A percentile compares a stretch with the other conserved stretches of the same genome.
These are phyloP conservation scores for Gynandropsis gynandra DNA, from an alignment of 345 rosid species.

Conservation along the genomic window DNA sequence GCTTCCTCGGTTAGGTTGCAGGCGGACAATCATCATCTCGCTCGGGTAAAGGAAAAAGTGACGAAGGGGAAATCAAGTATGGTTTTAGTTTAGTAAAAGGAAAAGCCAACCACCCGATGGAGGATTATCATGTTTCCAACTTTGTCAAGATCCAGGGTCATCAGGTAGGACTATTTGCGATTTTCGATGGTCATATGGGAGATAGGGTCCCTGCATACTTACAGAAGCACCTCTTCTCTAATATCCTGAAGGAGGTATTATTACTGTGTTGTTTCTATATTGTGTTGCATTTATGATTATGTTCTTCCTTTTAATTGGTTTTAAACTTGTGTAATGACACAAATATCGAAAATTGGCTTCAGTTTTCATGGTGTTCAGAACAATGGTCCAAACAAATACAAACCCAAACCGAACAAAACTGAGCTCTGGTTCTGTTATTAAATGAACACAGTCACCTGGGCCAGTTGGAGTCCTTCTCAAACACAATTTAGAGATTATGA, in stretches of 20 bases:
- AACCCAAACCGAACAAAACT: no score
- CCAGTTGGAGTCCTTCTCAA: no score
- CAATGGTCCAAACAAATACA: no score
- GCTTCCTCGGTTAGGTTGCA: conserved; percentile 28
- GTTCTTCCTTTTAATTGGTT: neutral
- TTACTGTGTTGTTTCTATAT: neutral
- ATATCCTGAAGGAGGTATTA: conserved; percentile 64
- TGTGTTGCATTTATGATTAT: neutral
- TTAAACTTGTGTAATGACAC: conserved; percentile 1
- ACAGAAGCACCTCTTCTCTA: conserved; percentile 58
- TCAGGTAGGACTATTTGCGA: conserved; percentile 66
- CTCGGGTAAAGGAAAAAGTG: conserved; percentile 64
- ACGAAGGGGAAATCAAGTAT: conserved; percentile 42
- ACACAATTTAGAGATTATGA: neutral
- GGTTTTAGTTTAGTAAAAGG: conserved; percentile 72
- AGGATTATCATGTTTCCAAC: conserved; percentile 72
- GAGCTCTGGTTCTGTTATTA: no score
- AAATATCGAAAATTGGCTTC: conserved; percentile 2
- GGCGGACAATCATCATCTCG: conserved; percentile 48
- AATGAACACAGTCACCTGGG: no score
- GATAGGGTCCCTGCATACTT: conserved; percentile 55
- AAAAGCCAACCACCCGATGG: conserved; percentile 85
- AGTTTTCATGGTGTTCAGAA: neutral
- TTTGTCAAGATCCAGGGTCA: conserved; percentile 45
- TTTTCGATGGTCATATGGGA: conserved; percentile 82